phyloP scores from a whole-genome alignment of 768 basidiomycete genomes.

The Mycena chlorophos region DNA sequence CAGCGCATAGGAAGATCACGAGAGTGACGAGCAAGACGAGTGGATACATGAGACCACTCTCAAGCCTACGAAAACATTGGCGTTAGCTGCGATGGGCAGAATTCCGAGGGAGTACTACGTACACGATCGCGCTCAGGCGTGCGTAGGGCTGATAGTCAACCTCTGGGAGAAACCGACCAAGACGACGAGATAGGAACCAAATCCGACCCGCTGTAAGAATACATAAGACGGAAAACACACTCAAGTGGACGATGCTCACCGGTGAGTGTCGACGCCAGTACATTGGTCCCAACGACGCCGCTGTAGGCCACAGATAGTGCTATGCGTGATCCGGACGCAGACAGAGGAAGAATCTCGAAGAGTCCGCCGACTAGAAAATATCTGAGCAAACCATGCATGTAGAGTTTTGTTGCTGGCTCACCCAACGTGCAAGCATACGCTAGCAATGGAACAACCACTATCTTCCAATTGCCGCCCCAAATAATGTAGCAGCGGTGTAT shows the following conservation, averaged over 20 bases:
- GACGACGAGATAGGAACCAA: slow-evolving; percentile 14
- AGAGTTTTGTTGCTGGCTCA: not conserved
- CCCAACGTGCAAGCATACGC: not conserved
- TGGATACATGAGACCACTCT: no score
- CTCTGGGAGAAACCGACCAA: no score
- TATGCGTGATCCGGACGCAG: not conserved
- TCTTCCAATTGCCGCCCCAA: not conserved
- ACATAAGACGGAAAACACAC: not conserved
- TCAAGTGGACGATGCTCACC: not conserved
- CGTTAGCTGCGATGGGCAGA: no score
- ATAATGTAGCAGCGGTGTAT: slow-evolving; percentile 5
- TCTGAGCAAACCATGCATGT: not conserved
- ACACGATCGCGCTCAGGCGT: no score
- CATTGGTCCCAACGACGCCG: slow-evolving; percentile 3
- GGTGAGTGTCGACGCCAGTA: not conserved
- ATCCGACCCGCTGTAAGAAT: slow-evolving; percentile 8
- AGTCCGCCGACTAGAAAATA: not conserved
- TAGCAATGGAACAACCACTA: not conserved
- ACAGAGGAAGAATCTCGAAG: not conserved
- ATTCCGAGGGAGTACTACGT: no score
- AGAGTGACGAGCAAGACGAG: no score
- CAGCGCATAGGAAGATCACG: no score
- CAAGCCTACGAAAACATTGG: no score
- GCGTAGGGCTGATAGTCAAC: no score
- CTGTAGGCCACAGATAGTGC: not conserved